Base-by-base conservation (phyloP, 129 eudicot genomes). In the Tagetes patula region DNA sequence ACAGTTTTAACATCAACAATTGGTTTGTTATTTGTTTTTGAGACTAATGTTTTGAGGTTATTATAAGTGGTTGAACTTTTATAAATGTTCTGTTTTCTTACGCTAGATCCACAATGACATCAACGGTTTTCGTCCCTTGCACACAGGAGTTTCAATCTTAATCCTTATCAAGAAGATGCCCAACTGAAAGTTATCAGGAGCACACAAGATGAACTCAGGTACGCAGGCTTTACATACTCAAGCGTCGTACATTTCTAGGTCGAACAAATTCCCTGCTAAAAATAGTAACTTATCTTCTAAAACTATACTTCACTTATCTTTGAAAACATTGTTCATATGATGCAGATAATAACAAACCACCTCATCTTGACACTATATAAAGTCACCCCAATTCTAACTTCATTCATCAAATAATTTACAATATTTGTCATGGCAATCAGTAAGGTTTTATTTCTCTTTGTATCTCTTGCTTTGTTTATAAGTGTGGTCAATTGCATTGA, bases 401-500 rank as follows among this genome's bases (percentile, higher is more conserved):
- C 64, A 14, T 48, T 53, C 58, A 77, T 68, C 69, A 73, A 20
- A 43, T 32, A 40, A 72, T 65, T 72, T 6, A 73, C 10, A 30
- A 36, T 37, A 12, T 4, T 38, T 20, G 11, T 36, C 31, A 90
- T 85, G 94, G 82, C 66, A 30, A 77, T 49, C 12, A 58, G 75
- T 14, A 87, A 71, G 74, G 48, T 80, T 49, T 53, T 85, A 54
- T 65, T 85, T 67, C 8, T 85, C 31, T 78, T 67, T 31, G 69
- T 92, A 72, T 76, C 77, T 27, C 42, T 87, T 72, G 82, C 77
- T 58, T 55, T 80, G 8, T 62, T 79, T 49, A 65, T 79, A 0
- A 83, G 67, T 14, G 75, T 80, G 38, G 87, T 75, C 0, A 76
- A 64, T n/a, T 71, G 87, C 84, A 36, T 92, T 6, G 98, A 92